Percentiles rank a stretch among this genome's conserved stretches.
Evolutionary conservation across 2,329 filamentous ascomycete species (phyloP).

Genomic region (Boeremia exigua): DNA sequence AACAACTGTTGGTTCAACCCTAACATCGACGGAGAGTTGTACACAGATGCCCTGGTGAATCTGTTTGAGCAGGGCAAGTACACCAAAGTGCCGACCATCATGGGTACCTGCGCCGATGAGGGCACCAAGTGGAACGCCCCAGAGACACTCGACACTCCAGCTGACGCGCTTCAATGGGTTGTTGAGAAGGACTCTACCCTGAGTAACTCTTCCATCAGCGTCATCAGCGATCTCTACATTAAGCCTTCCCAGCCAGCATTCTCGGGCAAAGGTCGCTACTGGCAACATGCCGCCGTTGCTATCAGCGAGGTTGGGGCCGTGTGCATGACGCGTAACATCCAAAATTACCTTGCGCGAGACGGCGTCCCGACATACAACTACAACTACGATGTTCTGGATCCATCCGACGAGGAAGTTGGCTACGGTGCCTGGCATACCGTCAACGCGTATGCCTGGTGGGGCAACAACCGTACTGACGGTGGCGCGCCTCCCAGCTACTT

Average conservation of each 20-base stretch:
- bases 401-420: conserved; percentile 58
- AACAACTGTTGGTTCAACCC: conserved; percentile 54
- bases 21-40: conserved; percentile 58
- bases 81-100: conserved; percentile 61
- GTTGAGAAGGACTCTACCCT: conserved; percentile 65
- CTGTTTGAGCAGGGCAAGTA: conserved; percentile 58
- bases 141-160: conserved; percentile 52
- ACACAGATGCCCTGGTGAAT: conserved; percentile 57
- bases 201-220: conserved; percentile 56
- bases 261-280: conserved; percentile 60
- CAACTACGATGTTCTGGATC: conserved; percentile 71
- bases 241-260: conserved; percentile 48
- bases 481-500: conserved; percentile 63
- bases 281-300: conserved; percentile 63
- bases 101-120: conserved; percentile 66
- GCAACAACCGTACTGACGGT: conserved; percentile 61
- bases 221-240: conserved; percentile 65
- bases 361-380: conserved; percentile 68
- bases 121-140: conserved; percentile 67
- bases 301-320: conserved; percentile 72
- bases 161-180: conserved; percentile 62
- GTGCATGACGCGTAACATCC: conserved; percentile 67
- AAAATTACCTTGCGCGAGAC: conserved; percentile 48
- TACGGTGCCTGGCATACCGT: conserved; percentile 71
- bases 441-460: conserved; percentile 72